phyloP scores from a whole-genome alignment of 139 green algal genomes.

The Yamagishiella unicocca region DNA sequence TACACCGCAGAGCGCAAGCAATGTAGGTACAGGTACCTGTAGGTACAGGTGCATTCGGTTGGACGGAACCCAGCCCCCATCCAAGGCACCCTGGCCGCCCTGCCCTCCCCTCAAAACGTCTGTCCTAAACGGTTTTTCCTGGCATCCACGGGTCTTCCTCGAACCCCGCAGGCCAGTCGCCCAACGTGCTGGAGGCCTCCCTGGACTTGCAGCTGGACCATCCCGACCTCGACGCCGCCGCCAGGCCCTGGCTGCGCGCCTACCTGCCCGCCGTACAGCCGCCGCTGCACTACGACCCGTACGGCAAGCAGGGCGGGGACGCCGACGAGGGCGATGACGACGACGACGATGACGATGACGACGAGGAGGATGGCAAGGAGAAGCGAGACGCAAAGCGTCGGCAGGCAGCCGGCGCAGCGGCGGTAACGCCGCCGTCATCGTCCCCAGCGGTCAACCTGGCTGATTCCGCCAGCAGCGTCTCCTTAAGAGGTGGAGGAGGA shows the following conservation, averaged over 20 bases:
- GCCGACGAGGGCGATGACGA: not conserved
- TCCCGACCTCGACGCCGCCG: not conserved
- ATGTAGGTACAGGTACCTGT: no score
- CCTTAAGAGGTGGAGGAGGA: not conserved
- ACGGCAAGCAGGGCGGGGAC: not conserved
- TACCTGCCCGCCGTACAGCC: slow-evolving; percentile 45
- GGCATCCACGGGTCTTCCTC: not conserved
- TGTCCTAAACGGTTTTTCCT: no score
- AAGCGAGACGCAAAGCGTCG: no score
- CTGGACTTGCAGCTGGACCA: slow-evolving; percentile 42
- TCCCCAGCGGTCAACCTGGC: no score
- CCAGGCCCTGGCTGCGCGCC: slow-evolving; percentile 39
- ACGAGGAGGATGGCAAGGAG: not conserved
- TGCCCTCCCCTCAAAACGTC: no score
- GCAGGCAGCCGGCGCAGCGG: not conserved
- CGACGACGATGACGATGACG: not conserved
- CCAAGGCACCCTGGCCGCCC: no score
- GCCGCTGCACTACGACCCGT: slow-evolving; percentile 22
- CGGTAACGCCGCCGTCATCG: no score
- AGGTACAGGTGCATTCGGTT: no score
- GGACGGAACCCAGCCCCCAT: no score
- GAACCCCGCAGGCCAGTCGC: slow-evolving; percentile 20
- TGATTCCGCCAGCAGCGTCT: no score
- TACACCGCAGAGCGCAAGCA: no score
- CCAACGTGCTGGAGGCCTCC: slow-evolving; percentile 52